A percentile compares a stretch with the other conserved stretches of the same genome.
phyloP scores from a whole-genome alignment of 495 filamentous ascomycete species.

The Sporormia fimetaria region DNA sequence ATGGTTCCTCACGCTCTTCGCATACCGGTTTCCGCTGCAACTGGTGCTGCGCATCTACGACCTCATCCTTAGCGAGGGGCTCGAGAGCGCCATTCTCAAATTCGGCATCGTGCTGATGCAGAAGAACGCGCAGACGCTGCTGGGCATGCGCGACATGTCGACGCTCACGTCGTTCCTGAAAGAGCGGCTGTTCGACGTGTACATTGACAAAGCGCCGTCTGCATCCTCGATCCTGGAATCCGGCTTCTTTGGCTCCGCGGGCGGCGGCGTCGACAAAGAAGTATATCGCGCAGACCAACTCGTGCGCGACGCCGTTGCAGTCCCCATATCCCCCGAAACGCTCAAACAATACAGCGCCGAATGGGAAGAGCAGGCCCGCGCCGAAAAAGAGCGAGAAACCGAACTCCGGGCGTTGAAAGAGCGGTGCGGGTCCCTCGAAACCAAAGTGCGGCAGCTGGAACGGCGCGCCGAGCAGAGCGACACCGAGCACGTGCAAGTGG shows the following conservation, averaged over 20 bases:
- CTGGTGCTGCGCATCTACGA: constrained; percentile 95
- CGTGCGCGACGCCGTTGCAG: constrained; percentile 85
- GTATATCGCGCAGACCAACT: constrained; percentile 88
- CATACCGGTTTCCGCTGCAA: constrained; percentile 94
- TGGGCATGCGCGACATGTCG: constrained; percentile 83
- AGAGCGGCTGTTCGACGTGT: constrained; percentile 88
- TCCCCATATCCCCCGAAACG: constrained; percentile 69
- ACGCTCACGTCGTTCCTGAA: constrained; percentile 79
- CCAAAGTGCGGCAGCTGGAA: constrained; percentile 70
- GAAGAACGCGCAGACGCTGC: constrained; percentile 69
- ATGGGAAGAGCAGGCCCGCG: constrained; percentile 78
- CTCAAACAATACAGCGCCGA: constrained; percentile 71
- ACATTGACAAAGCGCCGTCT: constrained; percentile 86
- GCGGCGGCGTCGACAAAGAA: constrained; percentile 76
- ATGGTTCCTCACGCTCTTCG: constrained; percentile 99
- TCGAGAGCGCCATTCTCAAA: constrained; percentile 79
- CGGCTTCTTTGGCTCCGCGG: constrained; percentile 91
- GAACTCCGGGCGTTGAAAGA: constrained; percentile 68
- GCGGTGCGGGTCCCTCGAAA: constrained; percentile 49
- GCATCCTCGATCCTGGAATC: constrained; percentile 82
- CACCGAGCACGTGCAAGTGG: constrained; percentile 82
- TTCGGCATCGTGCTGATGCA: constrained; percentile 94
- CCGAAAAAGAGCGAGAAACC: constrained; percentile 66
- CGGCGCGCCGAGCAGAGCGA: constrained; percentile 83
- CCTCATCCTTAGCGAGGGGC: constrained; percentile 85